Conservation (phyloP, 371 early-diverging fungal genomes). For the Lichtheimia ornata region DNA sequence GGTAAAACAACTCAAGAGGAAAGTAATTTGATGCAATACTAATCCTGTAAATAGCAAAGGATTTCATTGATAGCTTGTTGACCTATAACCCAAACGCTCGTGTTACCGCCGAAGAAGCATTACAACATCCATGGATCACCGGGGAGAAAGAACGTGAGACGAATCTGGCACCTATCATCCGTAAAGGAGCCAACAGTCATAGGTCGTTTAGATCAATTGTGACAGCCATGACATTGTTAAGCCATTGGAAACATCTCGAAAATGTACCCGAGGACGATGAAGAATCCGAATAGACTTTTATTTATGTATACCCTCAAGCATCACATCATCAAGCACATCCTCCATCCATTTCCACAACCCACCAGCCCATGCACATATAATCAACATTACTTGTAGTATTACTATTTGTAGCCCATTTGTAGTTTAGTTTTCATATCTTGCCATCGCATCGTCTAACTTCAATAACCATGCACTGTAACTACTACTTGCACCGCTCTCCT, state of each 20-base stretch:
- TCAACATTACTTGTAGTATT: too few relatives aligned
- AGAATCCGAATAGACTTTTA: constrained; percentile 4
- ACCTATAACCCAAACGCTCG: constrained; percentile 71
- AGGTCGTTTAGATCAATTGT: constrained; percentile 21
- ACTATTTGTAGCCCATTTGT: background rate
- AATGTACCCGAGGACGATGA: constrained; percentile 17
- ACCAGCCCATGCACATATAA: too few relatives aligned
- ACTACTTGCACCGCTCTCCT: constrained; percentile 16
- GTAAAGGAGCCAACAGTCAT: constrained; percentile 22
- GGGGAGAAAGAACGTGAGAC: constrained; percentile 27
- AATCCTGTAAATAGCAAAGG: constrained; percentile 60
- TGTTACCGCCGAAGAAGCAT: constrained; percentile 74
- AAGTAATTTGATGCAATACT: background rate
- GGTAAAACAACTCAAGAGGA: constrained; percentile 31
- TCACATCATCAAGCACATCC: too few relatives aligned
- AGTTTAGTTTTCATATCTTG: constrained; percentile 36
- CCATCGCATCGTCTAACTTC: constrained; percentile 49
- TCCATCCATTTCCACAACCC: too few relatives aligned
- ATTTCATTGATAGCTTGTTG: constrained; percentile 73
- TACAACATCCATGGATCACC: constrained; percentile 73
- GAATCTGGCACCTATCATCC: constrained; percentile 27
- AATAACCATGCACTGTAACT: constrained; percentile 47
- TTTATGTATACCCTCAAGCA: background rate
- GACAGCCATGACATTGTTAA: constrained; percentile 19
- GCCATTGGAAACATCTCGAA: constrained; percentile 27